Evolutionary conservation across 1,284 basidiomycete genomes (phyloP), one percentile per base, ranked within the genome.

Genomic region (Austroboletus novae-zelandiae): DNA sequence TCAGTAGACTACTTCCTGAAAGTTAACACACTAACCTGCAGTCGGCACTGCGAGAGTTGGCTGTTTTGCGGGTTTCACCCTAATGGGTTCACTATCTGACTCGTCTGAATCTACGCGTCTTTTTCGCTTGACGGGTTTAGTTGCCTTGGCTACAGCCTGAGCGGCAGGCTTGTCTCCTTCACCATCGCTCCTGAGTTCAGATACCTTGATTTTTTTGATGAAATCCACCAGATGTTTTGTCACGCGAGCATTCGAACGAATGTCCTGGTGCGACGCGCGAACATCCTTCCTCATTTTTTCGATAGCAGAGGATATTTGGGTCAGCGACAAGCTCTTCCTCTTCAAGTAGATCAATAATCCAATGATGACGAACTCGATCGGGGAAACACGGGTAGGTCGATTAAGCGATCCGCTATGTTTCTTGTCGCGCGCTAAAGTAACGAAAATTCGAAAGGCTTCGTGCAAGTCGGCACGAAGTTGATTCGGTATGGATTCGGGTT

Each of bases 301-400:
- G 50, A 77, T 66, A 0, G 73, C 75, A 31, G 66, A 66, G 3
- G 73, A 71, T 23, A 78, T 64, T 54, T 78, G 74, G 8, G 59
- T 64, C 51, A 76, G 57, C 1, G 76, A 74, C 15, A 75, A 45
- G 1, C 53, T 60, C n/a, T 64, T 48, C 41, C 69, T 69, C 57
- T 67, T 64, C 45, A 64, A 43, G 45, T 64, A 68, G 31, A 79
- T 77, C 51, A 78, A 63, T 29, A 76, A 57, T n/a, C 71, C 76
- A 11, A 70, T 75, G 71, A 74, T 74, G 43, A 74, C 67, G 52
- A 78, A 78, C 54, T 78, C 77, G 47, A 77, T 65, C 1, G 77
- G 76, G 1, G 77, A 74, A 18, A 79, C 64, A 32, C 77, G 71
- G 5, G 63, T 62, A 3, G 72, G 70, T 40, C 63, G 68, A 49